Percentiles rank a stretch among this genome's conserved stretches.
These are phyloP conservation scores for Rubroshorea leprosula DNA, from an alignment of 345 rosid genomes.

Conservation along the genomic window DNA sequence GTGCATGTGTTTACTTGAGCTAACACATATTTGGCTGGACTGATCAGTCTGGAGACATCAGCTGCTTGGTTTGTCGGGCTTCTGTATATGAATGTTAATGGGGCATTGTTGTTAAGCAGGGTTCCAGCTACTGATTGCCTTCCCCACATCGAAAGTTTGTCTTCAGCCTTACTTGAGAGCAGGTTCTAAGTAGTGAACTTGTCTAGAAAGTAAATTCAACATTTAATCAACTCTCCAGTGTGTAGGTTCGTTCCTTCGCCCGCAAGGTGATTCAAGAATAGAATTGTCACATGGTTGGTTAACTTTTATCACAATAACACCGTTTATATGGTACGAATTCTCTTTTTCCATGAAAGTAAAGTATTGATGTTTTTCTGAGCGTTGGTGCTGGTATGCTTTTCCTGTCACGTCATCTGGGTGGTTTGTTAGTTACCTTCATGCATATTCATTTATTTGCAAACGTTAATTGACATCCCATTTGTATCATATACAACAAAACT, in stretches of 20 bases:
- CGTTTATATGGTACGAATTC: conserved; percentile 13
- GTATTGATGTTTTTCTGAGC: conserved; percentile 3
- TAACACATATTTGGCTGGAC: conserved; percentile 9
- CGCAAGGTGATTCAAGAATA: conserved; percentile 11
- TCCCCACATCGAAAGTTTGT: conserved; percentile 9
- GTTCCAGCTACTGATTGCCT: conserved; percentile 16
- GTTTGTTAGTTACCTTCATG: too few species aligned
- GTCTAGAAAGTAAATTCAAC: conserved; percentile 7
- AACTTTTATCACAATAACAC: conserved; percentile 12
- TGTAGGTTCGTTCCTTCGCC: conserved; percentile 16
- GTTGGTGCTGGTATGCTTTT: too few species aligned
- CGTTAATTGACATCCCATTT: too few species aligned
- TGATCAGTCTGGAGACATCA: conserved; percentile 6
- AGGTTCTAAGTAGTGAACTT: conserved; percentile 8
- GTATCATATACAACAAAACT: too few species aligned
- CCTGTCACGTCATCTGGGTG: too few species aligned
- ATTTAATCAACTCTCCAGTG: conserved; percentile 12
- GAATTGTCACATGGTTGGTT: background rate
- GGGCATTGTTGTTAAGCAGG: conserved; percentile 11
- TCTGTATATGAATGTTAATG: conserved; percentile 4
- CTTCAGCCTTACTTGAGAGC: conserved; percentile 1
- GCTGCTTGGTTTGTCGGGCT: conserved; percentile 6
- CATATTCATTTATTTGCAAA: too few species aligned
- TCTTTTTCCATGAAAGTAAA: conserved; percentile 4
- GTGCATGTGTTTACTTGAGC: conserved; percentile 13